Conservation (phyloP, 164 flowering plant species). For the Macadamia integrifolia region DNA sequence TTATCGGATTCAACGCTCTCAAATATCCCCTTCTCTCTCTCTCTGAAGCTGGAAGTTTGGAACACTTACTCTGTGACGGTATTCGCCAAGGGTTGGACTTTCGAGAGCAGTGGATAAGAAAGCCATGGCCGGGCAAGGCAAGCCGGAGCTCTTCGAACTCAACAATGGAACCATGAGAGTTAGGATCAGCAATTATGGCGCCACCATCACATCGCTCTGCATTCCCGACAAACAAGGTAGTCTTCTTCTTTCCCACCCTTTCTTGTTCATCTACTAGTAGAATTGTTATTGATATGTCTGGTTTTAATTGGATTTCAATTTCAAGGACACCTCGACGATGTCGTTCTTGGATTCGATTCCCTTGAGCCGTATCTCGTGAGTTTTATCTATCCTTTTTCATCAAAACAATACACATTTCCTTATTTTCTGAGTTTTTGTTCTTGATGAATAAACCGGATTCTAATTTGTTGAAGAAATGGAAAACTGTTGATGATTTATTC, state of each 20-base stretch:
- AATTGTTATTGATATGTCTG: not conserved
- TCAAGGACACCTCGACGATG: constrained; percentile 46
- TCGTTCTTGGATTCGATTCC: constrained; percentile 61
- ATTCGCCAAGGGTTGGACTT: not conserved
- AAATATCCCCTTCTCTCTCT: no score
- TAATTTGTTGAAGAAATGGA: not conserved
- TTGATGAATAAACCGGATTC: not conserved
- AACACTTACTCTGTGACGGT: not conserved
- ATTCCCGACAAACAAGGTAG: constrained; percentile 79
- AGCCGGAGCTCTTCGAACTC: constrained; percentile 64
- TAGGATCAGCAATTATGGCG: constrained; percentile 67
- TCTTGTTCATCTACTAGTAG: not conserved
- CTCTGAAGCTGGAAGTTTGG: no score
- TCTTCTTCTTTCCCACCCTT: not conserved
- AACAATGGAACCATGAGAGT: constrained; percentile 77
- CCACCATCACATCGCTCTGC: constrained; percentile 69
- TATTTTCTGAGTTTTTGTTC: not conserved
- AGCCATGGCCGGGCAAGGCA: constrained; percentile 12
- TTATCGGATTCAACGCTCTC: no score
- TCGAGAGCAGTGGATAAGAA: not conserved
- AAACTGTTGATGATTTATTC: not conserved
- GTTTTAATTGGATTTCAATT: constrained; percentile 13
- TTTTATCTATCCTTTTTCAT: not conserved
- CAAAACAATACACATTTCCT: not conserved
- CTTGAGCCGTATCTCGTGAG: constrained; percentile 46